phyloP scores from a whole-genome alignment of 306 rosid species.

The Dryas octopetala region DNA sequence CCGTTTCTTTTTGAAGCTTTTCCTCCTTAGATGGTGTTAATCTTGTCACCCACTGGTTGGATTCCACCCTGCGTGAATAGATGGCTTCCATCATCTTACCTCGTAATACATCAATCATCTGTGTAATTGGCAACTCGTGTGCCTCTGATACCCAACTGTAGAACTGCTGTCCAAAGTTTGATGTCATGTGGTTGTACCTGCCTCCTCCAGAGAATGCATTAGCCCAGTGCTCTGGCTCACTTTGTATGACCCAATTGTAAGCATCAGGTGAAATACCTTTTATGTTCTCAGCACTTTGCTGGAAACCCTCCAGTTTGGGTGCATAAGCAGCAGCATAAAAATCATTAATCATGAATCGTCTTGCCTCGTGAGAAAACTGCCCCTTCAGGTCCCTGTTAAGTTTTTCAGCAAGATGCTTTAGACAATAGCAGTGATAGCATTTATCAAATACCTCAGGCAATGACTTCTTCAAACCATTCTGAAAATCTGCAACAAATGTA shows the following conservation, averaged over 20 bases:
- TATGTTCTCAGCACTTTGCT: conserved; percentile 63
- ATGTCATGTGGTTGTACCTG: conserved; percentile 74
- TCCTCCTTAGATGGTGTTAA: conserved; percentile 85
- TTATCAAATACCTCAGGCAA: conserved; percentile 71
- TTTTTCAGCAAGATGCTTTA: conserved; percentile 86
- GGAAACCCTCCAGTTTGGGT: conserved; percentile 63
- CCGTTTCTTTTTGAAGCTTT: conserved; percentile 58
- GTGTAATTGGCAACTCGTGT: conserved; percentile 91
- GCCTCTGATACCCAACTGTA: conserved; percentile 92
- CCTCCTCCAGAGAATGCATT: conserved; percentile 77
- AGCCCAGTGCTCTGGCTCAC: conserved; percentile 91
- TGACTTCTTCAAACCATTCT: conserved; percentile 65
- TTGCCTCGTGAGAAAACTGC: conserved; percentile 95
- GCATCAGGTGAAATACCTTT: conserved; percentile 94
- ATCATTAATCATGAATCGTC: conserved; percentile 89
- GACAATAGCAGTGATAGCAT: conserved; percentile 73
- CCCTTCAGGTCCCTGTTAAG: conserved; percentile 92
- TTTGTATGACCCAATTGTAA: conserved; percentile 75
- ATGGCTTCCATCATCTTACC: conserved; percentile 88
- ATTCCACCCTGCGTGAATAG: conserved; percentile 53
- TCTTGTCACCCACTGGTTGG: conserved; percentile 75
- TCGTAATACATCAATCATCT: conserved; percentile 81
- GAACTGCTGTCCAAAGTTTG: conserved; percentile 82
- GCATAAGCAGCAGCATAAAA: conserved; percentile 85
- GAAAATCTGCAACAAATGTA: conserved; percentile 84